A percentile compares a stretch with the other conserved stretches of the same genome.
These are phyloP conservation scores for Adansonia gregorii DNA, from an alignment of 441 rosid species.

Conservation along the genomic window DNA sequence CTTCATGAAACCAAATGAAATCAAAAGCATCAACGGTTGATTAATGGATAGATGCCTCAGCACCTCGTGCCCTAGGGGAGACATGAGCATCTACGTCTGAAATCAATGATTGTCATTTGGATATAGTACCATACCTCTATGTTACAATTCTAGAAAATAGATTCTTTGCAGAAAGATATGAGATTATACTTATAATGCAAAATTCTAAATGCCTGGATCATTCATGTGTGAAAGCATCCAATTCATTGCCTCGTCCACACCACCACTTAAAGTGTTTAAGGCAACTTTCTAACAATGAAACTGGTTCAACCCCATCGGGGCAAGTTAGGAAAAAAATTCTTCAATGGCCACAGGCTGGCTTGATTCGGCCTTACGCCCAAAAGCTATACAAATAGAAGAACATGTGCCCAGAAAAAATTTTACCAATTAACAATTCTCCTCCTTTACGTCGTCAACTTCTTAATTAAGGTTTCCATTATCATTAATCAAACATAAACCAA, in stretches of 20 bases:
- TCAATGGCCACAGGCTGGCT: conserved; percentile 66
- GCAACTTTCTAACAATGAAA: conserved; percentile 97
- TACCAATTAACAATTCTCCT: background rate
- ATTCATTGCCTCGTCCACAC: conserved; percentile 95
- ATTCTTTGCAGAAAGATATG: background rate
- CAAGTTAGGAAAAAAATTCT: conserved; percentile 85
- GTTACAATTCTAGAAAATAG: background rate
- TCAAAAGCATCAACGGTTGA: conserved; percentile 71
- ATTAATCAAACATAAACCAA: background rate
- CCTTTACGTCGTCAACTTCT: background rate
- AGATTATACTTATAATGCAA: conserved; percentile 16
- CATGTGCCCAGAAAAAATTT: background rate
- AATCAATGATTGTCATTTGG: conserved; percentile 17
- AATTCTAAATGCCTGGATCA: conserved; percentile 69
- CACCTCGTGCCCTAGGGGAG: conserved; percentile 41
- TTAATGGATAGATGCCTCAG: conserved; percentile 56
- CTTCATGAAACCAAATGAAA: conserved; percentile 89
- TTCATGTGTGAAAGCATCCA: conserved; percentile 95
- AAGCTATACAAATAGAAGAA: conserved; percentile 39
- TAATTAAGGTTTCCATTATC: background rate
- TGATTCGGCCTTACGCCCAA: conserved; percentile 54
- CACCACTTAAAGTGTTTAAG: conserved; percentile 75
- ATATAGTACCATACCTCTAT: background rate
- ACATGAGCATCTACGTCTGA: conserved; percentile 79
- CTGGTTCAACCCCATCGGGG: conserved; percentile 85